A percentile compares a stretch with the other conserved stretches of the same genome.
phyloP scores from a whole-genome alignment of 1,139 yeast genomes.

The Debaryomycetaceae sp. region DNA sequence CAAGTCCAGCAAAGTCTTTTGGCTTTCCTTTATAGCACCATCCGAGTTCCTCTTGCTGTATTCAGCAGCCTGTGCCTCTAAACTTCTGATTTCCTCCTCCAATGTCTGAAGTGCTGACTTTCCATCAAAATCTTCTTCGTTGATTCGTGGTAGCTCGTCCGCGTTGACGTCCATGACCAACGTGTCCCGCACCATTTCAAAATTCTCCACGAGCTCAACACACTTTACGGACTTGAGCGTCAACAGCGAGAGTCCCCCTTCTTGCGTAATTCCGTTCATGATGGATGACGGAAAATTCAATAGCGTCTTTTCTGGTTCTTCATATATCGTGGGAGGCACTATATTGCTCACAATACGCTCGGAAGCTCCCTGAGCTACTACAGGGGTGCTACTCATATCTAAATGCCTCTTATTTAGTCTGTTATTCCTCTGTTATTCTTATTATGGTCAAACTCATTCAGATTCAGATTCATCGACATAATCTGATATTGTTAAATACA shows the following conservation, averaged over 20 bases:
- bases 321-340: conserved; percentile 27
- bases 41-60: not conserved
- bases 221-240: conserved; percentile 43
- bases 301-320: conserved; percentile 30
- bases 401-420: not conserved
- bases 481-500: not conserved
- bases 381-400: not conserved
- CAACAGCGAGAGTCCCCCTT: conserved; percentile 43
- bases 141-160: conserved; percentile 17
- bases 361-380: not conserved
- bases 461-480: not conserved
- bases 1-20: conserved; percentile 14
- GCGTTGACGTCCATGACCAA: conserved; percentile 11
- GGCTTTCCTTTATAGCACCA: not conserved
- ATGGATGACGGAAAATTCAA: conserved; percentile 39
- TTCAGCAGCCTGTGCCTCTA: conserved; percentile 6
- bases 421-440: too few relatives aligned
- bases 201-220: conserved; percentile 35
- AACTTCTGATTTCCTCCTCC: conserved; percentile 15
- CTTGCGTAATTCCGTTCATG: conserved; percentile 40
- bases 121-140: conserved; percentile 17
- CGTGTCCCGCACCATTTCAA: conserved; percentile 28
- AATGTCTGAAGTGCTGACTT: conserved; percentile 13
- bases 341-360: not conserved
- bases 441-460: too few relatives aligned